Base-by-base conservation (phyloP, 768 basidiomycete genomes). In the Termitomyces sp. region DNA sequence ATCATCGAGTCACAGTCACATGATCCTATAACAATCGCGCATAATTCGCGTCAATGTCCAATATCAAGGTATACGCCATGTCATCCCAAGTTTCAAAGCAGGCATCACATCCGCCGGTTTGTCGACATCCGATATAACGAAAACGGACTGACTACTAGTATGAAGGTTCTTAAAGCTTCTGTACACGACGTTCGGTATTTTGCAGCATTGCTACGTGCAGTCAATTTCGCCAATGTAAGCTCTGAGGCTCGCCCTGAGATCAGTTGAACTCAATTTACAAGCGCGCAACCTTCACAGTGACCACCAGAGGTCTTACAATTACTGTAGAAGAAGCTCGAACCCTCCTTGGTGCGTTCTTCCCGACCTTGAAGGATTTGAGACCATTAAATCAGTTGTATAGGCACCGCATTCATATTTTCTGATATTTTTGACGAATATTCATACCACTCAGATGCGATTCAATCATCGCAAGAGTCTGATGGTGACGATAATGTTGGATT, bases 251-350 rank as follows among this genome's bases (percentile, higher is more conserved):
- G 18, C 48, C 60, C 16, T 24, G 43, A 44, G 3, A 11, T 33
- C 24, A 22, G 33, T 22, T 16, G 30, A 35, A 13, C 55, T 54
- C 14, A 65, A 50, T 26, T 22, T 56, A 47, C 58, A 62, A 92
- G 90, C 79, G 86, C 61, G 94, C 90, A 16, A 88, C 84, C 0
- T 75, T 97, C 45, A 84, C 80, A 13, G 78, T 94, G n/a, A 79
- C 83, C 24, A 74, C 79, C 18, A 74, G 77, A 41, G 94, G 93
- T 1, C 72, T 97, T 61, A 82, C 82, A 13, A 79, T 97, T 30
- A 82, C 83, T 20, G 93, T 92, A 10, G 93, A 98, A 72, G 94
- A 97, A 69, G 85, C 90, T 1, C 80, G 88, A 36, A 86, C 88
- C 0, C 75, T 96, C 7, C 76, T 89, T 30, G 94, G 94, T 92